phyloP scores from a whole-genome alignment of 169 alveolate genomes.

The Plasmodium gallinaceum region DNA sequence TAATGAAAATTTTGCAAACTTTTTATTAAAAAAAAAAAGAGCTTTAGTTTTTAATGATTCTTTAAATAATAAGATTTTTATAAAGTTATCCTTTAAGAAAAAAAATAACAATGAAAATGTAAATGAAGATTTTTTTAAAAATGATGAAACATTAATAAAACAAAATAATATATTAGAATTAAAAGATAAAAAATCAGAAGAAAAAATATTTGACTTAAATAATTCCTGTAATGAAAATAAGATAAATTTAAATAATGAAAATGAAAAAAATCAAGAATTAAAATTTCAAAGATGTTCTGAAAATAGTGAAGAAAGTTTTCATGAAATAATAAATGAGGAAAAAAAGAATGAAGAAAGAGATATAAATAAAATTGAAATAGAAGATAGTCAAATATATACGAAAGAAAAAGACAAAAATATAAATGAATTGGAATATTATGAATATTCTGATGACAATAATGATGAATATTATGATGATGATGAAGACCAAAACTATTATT shows the following conservation, averaged over 20 bases:
- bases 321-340: neutral
- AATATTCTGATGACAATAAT: neutral
- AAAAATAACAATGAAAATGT: too few relatives aligned
- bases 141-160: too few relatives aligned
- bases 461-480: neutral
- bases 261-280: neutral
- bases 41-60: slow-evolving; percentile 25
- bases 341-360: neutral
- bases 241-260: neutral
- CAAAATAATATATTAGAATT: too few relatives aligned
- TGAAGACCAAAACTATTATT: neutral
- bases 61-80: slow-evolving; percentile 12
- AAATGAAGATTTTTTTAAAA: too few relatives aligned
- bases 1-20: slow-evolving; percentile 43
- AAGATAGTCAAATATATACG: neutral
- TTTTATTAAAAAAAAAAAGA: slow-evolving; percentile 28
- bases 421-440: slow-evolving; percentile 4
- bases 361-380: too few relatives aligned
- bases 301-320: neutral
- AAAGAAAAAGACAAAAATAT: neutral
- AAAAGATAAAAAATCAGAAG: neutral
- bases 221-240: neutral
- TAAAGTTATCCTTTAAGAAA: neutral
- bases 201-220: neutral
- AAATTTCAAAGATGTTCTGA: neutral